Evolutionary conservation across 768 basidiomycete genomes (phyloP).

Genomic region (Suillus lakei): DNA sequence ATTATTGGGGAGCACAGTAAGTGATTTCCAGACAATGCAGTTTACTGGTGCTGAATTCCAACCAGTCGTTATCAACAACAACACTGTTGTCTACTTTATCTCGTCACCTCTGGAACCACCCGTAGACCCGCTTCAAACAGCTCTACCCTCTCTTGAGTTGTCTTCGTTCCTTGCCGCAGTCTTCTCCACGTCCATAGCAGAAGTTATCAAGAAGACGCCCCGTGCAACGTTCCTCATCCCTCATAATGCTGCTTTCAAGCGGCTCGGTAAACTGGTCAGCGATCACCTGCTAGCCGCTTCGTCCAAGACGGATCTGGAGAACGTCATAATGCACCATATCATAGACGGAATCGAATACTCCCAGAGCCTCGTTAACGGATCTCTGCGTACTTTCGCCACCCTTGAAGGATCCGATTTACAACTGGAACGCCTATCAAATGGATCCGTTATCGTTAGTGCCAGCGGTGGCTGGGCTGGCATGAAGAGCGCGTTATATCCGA

Average conservation of each 20-base stretch:
- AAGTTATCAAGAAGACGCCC: slow-evolving; percentile 63
- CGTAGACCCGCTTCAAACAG: slow-evolving; percentile 76
- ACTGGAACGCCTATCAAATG: slow-evolving; percentile 62
- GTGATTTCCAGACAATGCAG: slow-evolving; percentile 26
- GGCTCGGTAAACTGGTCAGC: slow-evolving; percentile 84
- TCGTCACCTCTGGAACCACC: slow-evolving; percentile 86
- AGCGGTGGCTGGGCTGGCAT: slow-evolving; percentile 84
- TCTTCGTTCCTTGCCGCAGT: slow-evolving; percentile 91
- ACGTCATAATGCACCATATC: slow-evolving; percentile 87
- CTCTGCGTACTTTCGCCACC: slow-evolving; percentile 75
- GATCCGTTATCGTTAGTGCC: slow-evolving; percentile 52
- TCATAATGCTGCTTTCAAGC: slow-evolving; percentile 85
- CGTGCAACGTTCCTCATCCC: slow-evolving; percentile 87
- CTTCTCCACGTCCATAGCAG: slow-evolving; percentile 85
- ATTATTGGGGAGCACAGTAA: slow-evolving; percentile 79
- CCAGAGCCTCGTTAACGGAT: slow-evolving; percentile 60
- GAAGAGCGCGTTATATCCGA: slow-evolving; percentile 59
- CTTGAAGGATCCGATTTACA: slow-evolving; percentile 86
- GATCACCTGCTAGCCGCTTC: slow-evolving; percentile 81
- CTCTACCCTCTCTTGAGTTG: slow-evolving; percentile 80
- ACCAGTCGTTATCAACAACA: slow-evolving; percentile 74
- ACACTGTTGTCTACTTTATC: slow-evolving; percentile 88
- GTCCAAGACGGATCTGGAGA: slow-evolving; percentile 79
- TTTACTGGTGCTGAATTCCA: slow-evolving; percentile 15
- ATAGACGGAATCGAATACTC: slow-evolving; percentile 79